A percentile compares a stretch with the other conserved stretches of the same genome.
Conservation (phyloP, 2,329 filamentous ascomycete species). For the Didymella pomorum region DNA sequence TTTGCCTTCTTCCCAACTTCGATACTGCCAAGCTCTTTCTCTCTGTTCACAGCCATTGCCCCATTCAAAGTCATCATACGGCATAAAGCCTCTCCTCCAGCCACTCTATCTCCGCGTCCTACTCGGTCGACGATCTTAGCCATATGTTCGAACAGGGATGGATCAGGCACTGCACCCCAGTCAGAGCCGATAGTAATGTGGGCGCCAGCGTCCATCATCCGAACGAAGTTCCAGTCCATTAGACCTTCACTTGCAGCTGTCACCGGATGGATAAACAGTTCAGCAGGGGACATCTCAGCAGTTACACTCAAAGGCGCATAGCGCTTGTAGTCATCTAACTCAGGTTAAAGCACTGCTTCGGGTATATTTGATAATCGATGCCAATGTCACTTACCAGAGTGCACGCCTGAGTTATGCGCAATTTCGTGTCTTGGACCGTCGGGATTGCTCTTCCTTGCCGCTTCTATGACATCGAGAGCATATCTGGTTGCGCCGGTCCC, state of each 20-base stretch:
- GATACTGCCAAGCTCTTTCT: slow-evolving; percentile 41
- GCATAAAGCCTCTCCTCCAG: slow-evolving; percentile 25
- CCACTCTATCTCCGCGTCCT: slow-evolving; percentile 21
- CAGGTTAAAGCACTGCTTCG: not conserved
- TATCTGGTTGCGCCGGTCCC: slow-evolving; percentile 42
- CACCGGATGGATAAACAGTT: slow-evolving; percentile 33
- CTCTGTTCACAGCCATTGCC: slow-evolving; percentile 37
- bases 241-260: slow-evolving; percentile 21
- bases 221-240: slow-evolving; percentile 41
- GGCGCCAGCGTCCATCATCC: slow-evolving; percentile 34
- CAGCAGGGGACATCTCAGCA: slow-evolving; percentile 47
- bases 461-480: slow-evolving; percentile 44
- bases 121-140: slow-evolving; percentile 24
- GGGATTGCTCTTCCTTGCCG: slow-evolving; percentile 34
- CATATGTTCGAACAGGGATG: slow-evolving; percentile 26
- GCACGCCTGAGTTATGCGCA: slow-evolving; percentile 37
- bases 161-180: slow-evolving; percentile 29
- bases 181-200: slow-evolving; percentile 46
- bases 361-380: not conserved
- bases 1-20: slow-evolving; percentile 46
- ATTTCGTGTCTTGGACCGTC: slow-evolving; percentile 46
- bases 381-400: slow-evolving; percentile 22
- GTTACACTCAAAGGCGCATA: slow-evolving; percentile 42
- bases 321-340: slow-evolving; percentile 38
- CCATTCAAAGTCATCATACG: slow-evolving; percentile 41